These are phyloP conservation scores for Scleromitrula shiraiana DNA, from an alignment of 2,329 filamentous ascomycete species.

Conservation along the genomic window DNA sequence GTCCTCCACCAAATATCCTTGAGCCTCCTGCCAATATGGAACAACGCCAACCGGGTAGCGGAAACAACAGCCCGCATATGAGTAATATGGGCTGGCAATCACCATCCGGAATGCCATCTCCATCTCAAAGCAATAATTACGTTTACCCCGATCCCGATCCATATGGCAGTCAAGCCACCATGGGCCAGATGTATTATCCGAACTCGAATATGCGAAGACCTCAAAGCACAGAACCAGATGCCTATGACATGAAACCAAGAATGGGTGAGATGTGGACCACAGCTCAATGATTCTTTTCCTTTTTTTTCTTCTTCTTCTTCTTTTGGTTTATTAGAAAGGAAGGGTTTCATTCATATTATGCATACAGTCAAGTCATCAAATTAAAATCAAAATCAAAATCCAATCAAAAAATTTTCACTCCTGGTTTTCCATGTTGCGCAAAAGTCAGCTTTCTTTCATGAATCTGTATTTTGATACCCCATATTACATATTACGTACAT, in stretches of 20 bases:
- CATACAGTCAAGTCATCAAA: no score
- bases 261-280: constrained; percentile 46
- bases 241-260: constrained; percentile 55
- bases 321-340: no score
- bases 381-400: no score
- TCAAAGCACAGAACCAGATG: constrained; percentile 65
- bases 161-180: constrained; percentile 50
- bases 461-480: no score
- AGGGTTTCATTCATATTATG: no score
- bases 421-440: no score
- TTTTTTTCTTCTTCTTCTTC: no score
- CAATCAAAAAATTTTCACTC: no score
- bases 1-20: constrained; percentile 60
- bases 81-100: constrained; percentile 68
- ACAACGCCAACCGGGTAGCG: constrained; percentile 57
- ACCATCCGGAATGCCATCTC: constrained; percentile 60
- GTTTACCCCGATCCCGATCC: constrained; percentile 80
- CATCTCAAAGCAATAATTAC: constrained; percentile 54
- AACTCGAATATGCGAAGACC: constrained; percentile 62
- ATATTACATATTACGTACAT: no score
- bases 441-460: no score
- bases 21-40: constrained; percentile 75
- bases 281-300: constrained; percentile 39
- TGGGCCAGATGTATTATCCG: constrained; percentile 63
- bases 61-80: constrained; percentile 83